These are phyloP conservation scores for Dianthus caryophyllus DNA, from an alignment of 148 eudicot genomes.

Conservation along the genomic window DNA sequence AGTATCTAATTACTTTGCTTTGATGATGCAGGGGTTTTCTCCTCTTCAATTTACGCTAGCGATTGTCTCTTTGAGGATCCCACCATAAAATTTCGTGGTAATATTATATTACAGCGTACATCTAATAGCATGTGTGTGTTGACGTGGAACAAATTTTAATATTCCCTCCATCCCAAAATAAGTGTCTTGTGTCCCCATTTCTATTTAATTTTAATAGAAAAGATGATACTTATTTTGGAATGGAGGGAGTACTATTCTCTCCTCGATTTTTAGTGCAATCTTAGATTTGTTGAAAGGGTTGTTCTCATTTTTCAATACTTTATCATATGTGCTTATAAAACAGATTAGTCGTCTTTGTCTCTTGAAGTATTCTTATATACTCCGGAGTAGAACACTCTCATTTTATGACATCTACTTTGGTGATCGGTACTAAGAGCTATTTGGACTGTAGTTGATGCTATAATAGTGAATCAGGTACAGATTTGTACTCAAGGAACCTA, in stretches of 20 bases:
- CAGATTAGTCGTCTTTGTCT: neutral
- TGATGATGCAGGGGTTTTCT: conserved; percentile 53
- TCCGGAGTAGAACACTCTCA: neutral
- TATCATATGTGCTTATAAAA: neutral
- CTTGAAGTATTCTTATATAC: neutral
- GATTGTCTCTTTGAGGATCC: conserved; percentile 93
- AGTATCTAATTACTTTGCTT: neutral
- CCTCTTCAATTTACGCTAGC: conserved; percentile 59
- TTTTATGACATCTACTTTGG: neutral
- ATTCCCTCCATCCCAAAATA: too few relatives aligned
- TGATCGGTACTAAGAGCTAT: neutral
- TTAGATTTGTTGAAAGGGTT: neutral
- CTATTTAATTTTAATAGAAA: too few relatives aligned
- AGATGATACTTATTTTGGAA: too few relatives aligned
- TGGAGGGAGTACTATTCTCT: neutral
- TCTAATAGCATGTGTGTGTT: neutral
- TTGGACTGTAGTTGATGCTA: conserved; percentile 4
- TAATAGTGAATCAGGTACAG: conserved; percentile 49
- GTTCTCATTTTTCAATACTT: neutral
- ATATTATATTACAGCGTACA: conserved; percentile 4
- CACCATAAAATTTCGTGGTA: conserved; percentile 82
- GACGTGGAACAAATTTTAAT: neutral
- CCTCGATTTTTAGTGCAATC: neutral
- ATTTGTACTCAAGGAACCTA: conserved; percentile 79
- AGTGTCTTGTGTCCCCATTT: too few relatives aligned